Evolutionary conservation across 352 stramenopile species (phyloP).

Genomic region (Thraustochytrium striatum): DNA sequence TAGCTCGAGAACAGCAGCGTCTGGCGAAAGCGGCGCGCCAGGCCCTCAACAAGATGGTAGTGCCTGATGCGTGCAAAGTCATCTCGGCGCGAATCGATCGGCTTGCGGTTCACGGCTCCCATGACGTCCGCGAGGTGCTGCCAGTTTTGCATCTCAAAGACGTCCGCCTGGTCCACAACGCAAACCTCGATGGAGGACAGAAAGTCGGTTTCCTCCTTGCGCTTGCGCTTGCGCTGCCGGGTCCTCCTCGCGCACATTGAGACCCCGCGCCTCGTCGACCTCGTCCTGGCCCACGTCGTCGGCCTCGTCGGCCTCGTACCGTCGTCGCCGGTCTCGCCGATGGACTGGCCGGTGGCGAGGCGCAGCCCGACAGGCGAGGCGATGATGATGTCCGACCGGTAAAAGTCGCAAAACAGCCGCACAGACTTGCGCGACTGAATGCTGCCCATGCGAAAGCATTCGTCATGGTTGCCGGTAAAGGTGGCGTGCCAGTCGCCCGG

Average conservation of each 20-base stretch:
- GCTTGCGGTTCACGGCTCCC: slow-evolving; percentile 65
- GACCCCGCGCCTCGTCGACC: too few species aligned
- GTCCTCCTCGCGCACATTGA: too few species aligned
- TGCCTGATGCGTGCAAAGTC: slow-evolving; percentile 72
- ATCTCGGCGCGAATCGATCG: slow-evolving; percentile 59
- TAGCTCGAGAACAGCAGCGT: slow-evolving; percentile 60
- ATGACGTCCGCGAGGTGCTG: slow-evolving; percentile 68
- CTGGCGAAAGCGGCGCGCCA: slow-evolving; percentile 65
- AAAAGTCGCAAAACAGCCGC: slow-evolving; percentile 71
- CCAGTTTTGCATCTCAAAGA: slow-evolving; percentile 81
- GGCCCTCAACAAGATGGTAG: slow-evolving; percentile 64
- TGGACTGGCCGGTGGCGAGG: slow-evolving; percentile 55
- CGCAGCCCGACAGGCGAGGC: slow-evolving; percentile 72
- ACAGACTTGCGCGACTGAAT: slow-evolving; percentile 54
- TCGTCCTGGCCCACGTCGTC: not conserved
- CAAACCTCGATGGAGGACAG: slow-evolving; percentile 74
- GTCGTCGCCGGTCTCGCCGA: slow-evolving; percentile 13
- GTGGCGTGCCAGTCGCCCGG: slow-evolving; percentile 26
- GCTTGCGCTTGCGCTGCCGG: slow-evolving; percentile 44
- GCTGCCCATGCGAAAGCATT: slow-evolving; percentile 42
- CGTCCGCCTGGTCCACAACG: slow-evolving; percentile 63
- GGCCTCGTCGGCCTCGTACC: not conserved
- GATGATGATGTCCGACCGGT: slow-evolving; percentile 76
- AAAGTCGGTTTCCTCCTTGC: slow-evolving; percentile 59
- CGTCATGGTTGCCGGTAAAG: slow-evolving; percentile 37